Evolutionary conservation across 768 basidiomycete genomes (phyloP), one percentile per base, ranked within the genome.

Genomic region (Goffeauzyma gilvescens): DNA sequence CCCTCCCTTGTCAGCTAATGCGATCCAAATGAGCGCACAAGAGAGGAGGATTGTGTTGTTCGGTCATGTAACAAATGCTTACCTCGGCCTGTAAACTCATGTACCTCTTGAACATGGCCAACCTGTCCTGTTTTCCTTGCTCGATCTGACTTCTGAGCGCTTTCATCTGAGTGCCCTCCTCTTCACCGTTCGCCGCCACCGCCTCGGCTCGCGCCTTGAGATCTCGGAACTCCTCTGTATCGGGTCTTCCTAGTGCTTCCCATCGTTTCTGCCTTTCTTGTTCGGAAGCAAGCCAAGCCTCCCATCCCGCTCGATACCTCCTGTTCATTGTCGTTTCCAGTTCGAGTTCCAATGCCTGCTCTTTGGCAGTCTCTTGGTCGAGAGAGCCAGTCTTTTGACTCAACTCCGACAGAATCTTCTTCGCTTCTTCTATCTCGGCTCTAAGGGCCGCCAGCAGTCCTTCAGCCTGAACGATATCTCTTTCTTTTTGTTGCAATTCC

Each of bases 201-300:
- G 64, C 33, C 65, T 64, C 14, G 69, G 71, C 35, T 77, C 48
- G 28, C 32, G 23, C 52, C 17, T 34, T 10, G 9, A 54, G 15
- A 50, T 59, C 58, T 3, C 24, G 30, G 17, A 26, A 48, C 24
- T 59, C 56, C 14, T 56, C 52, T 3, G 33, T 52, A 21, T 50
- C 38, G 14, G 30, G 63, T 38, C 73, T 67, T 5, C 79, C 80
- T 38, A 71, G 71, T 0, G 74, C 71, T 2, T 68, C 73, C 50
- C 83, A 75, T 1, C 63, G 61, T 47, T 68, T 73, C 65, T 90
- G 85, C 21, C 87, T 71, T 25, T 67, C 67, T 57, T 83, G 79
- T 65, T 95, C 83, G 44, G 80, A 79, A 51, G 76, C 76, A 17
- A 81, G 66, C 87, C 90, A 96, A 53, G 81, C 82, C 60, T 90